Conservation (phyloP, 768 basidiomycete genomes). For the Lentinula raphanica region DNA sequence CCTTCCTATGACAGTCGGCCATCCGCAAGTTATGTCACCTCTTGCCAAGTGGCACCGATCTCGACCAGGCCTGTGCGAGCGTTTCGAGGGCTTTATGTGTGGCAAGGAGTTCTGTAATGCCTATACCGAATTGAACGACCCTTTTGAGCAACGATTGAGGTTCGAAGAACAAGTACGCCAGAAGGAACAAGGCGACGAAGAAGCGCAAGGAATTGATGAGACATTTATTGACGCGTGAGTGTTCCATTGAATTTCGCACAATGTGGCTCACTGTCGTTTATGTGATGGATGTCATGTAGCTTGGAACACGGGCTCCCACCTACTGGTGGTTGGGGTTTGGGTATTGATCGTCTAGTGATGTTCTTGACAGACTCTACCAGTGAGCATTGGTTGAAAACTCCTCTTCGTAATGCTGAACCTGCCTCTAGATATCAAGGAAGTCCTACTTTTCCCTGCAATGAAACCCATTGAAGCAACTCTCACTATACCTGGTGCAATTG, state of each 20-base stretch:
- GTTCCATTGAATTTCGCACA: neutral
- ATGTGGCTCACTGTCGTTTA: conserved; percentile 5
- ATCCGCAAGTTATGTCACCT: conserved; percentile 99
- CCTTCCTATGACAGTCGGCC: conserved; percentile 65
- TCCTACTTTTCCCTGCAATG: conserved; percentile 95
- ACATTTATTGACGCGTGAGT: conserved; percentile 91
- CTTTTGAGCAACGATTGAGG: conserved; percentile 89
- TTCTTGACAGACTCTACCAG: conserved; percentile 96
- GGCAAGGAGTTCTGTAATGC: conserved; percentile 99
- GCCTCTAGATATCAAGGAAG: conserved; percentile 86
- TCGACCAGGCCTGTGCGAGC: conserved; percentile 95
- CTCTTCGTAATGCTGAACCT: neutral
- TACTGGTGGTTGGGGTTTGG: conserved; percentile 96
- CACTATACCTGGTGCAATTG: conserved; percentile 16
- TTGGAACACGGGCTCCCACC: conserved; percentile 97
- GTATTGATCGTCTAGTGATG: conserved; percentile 96
- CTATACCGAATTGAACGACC: conserved; percentile 99
- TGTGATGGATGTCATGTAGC: conserved; percentile 29
- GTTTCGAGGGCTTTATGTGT: conserved; percentile 98
- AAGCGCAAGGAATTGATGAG: conserved; percentile 96
- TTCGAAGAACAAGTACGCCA: conserved; percentile 95
- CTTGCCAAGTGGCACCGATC: conserved; percentile 98
- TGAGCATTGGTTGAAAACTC: conserved; percentile 31
- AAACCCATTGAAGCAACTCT: conserved; percentile 64
- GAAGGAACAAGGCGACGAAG: conserved; percentile 96